Evolutionary conservation across 2,329 filamentous ascomycete species (phyloP), one percentile per base, ranked within the genome.

Genomic region (Calonectria crousiana): DNA sequence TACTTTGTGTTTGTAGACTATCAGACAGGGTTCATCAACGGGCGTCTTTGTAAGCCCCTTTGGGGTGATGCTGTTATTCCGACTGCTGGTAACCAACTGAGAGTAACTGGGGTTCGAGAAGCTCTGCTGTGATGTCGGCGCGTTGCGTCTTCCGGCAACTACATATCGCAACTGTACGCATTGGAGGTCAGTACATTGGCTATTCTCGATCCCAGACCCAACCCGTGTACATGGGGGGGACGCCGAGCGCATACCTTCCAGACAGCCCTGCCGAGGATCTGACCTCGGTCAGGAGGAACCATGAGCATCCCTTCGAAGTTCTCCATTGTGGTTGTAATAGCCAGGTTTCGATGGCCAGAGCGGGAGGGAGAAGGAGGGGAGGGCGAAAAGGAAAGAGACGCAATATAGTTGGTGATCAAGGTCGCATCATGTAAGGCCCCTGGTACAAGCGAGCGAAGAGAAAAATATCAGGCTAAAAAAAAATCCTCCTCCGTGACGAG

Each of bases 1-100:
- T 83, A 91, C 90, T 86, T 89, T 91, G 77, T 86, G 83, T 79
- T 92, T 92, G 84, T 88, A 92, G 34, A 92, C 85, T 41, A 88
- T 88, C 23, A 92, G 83, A 73, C 86, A 89, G 68, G 87, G 84
- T 74, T 86, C 85, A 67, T 90, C 89, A 36, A 76, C 79, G n/a
- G 78, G 75, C 36, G 77, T 68, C 73, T 81, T 86, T 60, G 82
- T 77, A 51, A 83, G 82, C 41, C 81, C 74, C 75, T 85, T 89
- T 41, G 85, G 82, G 16, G 81, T 82, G 49, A 86, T 78, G 62
- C 84, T 83, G 75, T 82, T 84, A 75, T 83, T 83, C 60, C 85
- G 86, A 67, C 82, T 83, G 72, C 83, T 83, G n/a, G 84, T 84
- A 26, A 85, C 76, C 64, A 83, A 82, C 69, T 87, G 86, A n/a